Evolutionary conservation across 345 rosid genomes (phyloP).

Genomic region (Euphorbia pulcherrima): DNA sequence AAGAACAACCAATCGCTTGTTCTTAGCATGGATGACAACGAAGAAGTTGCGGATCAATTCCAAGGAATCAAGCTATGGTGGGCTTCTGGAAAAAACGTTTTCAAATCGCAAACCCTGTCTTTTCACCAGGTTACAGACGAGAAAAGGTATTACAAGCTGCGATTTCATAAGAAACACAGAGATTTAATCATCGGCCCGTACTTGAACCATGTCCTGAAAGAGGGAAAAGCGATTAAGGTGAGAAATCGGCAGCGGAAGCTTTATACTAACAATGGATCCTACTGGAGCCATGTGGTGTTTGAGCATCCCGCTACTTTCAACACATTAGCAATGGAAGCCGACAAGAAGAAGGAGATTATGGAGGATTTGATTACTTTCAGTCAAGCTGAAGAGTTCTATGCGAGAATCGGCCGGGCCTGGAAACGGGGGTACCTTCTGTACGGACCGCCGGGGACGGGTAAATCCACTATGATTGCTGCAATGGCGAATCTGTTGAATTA

Average conservation of each 20-base stretch:
- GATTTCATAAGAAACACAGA: constrained; percentile 9
- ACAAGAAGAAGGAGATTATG: constrained; percentile 9
- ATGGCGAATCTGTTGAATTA: constrained; percentile 16
- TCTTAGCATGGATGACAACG: constrained; percentile 15
- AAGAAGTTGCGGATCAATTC: constrained; percentile 12
- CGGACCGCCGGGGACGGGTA: constrained; percentile 12
- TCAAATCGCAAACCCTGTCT: constrained; percentile 6
- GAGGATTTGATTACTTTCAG: constrained; percentile 10
- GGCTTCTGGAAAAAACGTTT: constrained; percentile 13
- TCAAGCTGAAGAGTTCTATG: constrained; percentile 9
- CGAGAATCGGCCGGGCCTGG: constrained; percentile 11
- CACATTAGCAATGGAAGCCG: constrained; percentile 6
- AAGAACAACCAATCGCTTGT: constrained; percentile 6
- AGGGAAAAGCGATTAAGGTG: constrained; percentile 4
- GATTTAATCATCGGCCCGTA: constrained; percentile 10
- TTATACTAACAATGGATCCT: constrained; percentile 3
- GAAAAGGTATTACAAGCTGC: constrained; percentile 8
- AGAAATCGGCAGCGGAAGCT: constrained; percentile 5
- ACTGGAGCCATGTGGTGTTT: constrained; percentile 13
- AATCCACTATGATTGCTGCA: constrained; percentile 14
- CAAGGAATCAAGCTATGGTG: constrained; percentile 15
- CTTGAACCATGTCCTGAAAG: constrained; percentile 10
- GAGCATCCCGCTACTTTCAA: constrained; percentile 10
- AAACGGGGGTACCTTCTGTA: constrained; percentile 2
- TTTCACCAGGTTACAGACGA: constrained; percentile 9